Base-by-base conservation (phyloP, 108 stramenopile genomes). In the Cyclotella kingstonii region DNA sequence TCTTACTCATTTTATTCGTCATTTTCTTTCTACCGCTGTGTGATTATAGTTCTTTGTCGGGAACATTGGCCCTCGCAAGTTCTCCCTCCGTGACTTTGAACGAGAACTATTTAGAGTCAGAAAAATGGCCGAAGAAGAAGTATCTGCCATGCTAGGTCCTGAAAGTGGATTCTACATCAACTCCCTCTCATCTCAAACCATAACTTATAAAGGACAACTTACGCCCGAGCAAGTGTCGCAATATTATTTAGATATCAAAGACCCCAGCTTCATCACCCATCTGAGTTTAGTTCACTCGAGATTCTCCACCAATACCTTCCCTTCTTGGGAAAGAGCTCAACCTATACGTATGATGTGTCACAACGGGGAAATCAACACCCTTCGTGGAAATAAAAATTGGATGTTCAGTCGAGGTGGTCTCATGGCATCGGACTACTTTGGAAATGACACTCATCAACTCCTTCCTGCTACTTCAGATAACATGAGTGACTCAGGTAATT, bases 291-390 rank as follows among this genome's bases (percentile, higher is more conserved):
- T 97, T 9, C 96, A 97, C 76, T 88, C 86, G n/a, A 82, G 96
- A 27, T 97, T 95, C 68, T 86, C 84, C 35, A 97, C 96, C 70
- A 97, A 97, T 60, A 97, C 96, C 22, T 95, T 97, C 59, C 96
- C 96, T 3, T 88, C 86, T 3, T 97, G 96, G 96, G 91, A 93
- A 73, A 84, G 94, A 55, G 96, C 96, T 26, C 96, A 97, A 69
- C 96, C 96, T 56, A 90, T 94, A 64, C 93, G 96, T 34, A 93
- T 94, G 91, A 94, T 97, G 91, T 95, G 94, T 60, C 96, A 97
- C 85, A 97, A 97, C 81, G 96, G 96, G 5, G 96, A 97, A 73
- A 95, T 97, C 82, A 97, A 97, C 66, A 97, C 96, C 10, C 82
- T 97, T 15, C 81, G 93, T 11, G 96, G 96, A 54, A 97, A 97